Percentiles rank a stretch among this genome's conserved stretches.
Evolutionary conservation across 2,329 filamentous ascomycete genomes (phyloP).

Genomic region (Biscogniauxia marginata): DNA sequence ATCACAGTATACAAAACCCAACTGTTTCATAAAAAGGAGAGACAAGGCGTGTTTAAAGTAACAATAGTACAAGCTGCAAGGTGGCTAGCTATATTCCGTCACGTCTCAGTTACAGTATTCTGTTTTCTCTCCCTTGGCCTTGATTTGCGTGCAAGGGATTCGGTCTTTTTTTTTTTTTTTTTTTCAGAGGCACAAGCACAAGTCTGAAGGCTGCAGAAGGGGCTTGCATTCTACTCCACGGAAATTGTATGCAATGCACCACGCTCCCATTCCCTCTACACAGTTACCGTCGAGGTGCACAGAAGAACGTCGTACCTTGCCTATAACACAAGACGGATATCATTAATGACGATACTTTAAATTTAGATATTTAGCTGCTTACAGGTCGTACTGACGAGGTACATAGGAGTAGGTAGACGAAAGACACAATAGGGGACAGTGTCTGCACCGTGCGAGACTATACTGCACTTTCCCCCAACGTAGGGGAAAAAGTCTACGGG

Average conservation of each 20-base stretch:
- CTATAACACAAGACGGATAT: background rate
- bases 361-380: background rate
- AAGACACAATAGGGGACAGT: background rate
- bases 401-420: background rate
- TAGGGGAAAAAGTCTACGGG: background rate
- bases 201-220: background rate
- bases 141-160: background rate
- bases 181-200: background rate
- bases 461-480: background rate
- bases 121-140: background rate
- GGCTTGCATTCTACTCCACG: background rate
- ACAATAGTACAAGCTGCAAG: background rate
- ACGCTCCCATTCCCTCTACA: background rate
- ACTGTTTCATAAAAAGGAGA: background rate
- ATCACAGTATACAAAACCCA: background rate
- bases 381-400: background rate
- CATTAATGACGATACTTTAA: background rate
- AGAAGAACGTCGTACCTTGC: too few relatives aligned
- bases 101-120: background rate
- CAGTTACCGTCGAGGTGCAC: background rate
- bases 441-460: background rate
- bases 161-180: background rate
- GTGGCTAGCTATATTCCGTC: background rate
- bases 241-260: background rate
- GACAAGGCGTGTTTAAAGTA: background rate